phyloP scores from a whole-genome alignment of 768 basidiomycete genomes.

The Mycena latifolia region DNA sequence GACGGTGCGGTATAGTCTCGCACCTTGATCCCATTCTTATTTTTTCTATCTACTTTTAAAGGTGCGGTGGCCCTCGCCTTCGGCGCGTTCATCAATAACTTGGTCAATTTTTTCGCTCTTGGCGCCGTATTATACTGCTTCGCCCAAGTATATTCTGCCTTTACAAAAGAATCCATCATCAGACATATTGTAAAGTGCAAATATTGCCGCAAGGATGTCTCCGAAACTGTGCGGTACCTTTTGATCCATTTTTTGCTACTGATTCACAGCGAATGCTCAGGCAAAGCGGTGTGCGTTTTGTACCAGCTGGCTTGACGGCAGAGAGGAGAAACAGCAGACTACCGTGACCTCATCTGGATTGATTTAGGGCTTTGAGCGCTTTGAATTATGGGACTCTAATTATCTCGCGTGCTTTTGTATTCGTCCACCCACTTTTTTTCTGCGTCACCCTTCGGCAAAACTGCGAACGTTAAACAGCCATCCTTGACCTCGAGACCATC shows the following conservation, averaged over 20 bases:
- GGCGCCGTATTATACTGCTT: constrained; percentile 53
- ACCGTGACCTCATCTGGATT: background rate
- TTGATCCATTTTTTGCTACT: background rate
- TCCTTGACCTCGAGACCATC: constrained; percentile 92
- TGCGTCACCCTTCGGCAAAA: constrained; percentile 79
- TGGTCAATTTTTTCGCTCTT: constrained; percentile 54
- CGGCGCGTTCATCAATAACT: constrained; percentile 52
- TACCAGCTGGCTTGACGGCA: constrained; percentile 56
- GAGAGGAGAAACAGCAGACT: constrained; percentile 19
- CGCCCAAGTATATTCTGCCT: constrained; percentile 50
- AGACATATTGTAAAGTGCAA: constrained; percentile 52
- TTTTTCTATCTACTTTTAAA: background rate
- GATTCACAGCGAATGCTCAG: constrained; percentile 32
- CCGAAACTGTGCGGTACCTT: constrained; percentile 49
- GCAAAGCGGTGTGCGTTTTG: constrained; percentile 47
- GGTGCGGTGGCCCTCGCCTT: constrained; percentile 54
- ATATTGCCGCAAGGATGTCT: constrained; percentile 59
- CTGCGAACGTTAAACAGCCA: constrained; percentile 83
- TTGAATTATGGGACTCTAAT: background rate
- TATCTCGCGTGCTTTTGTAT: constrained; percentile 68
- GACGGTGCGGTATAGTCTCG: constrained; percentile 50
- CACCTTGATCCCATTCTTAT: background rate
- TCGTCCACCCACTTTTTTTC: constrained; percentile 91
- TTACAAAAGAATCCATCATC: constrained; percentile 57
- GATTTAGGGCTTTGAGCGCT: background rate